Evolutionary conservation across 108 stramenopile genomes (phyloP).

Genomic region (Fragilariopsis cylindrus): DNA sequence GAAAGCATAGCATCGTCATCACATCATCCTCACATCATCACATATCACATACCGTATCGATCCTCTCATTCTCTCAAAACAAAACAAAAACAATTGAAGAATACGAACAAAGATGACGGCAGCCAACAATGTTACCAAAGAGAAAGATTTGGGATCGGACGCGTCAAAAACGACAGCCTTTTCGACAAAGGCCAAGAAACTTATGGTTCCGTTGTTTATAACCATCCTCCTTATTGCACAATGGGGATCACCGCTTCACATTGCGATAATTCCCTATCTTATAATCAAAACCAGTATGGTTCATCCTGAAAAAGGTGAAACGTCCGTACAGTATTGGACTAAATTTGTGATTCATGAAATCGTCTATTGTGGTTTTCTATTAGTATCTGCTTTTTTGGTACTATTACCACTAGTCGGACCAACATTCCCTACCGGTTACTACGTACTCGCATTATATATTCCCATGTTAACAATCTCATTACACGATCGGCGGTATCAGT

Average conservation of each 20-base stretch:
- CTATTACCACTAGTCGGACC: neutral
- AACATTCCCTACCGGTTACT: neutral
- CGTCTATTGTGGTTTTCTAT: constrained; percentile 2
- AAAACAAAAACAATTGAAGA: too few relatives aligned
- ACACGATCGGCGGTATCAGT: constrained; percentile 2
- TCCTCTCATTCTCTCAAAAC: too few relatives aligned
- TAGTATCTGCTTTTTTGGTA: neutral
- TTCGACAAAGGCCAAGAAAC: neutral
- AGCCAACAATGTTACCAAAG: too few relatives aligned
- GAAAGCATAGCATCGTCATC: too few relatives aligned
- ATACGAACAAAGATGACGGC: too few relatives aligned
- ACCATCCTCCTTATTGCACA: neutral
- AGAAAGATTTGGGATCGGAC: neutral
- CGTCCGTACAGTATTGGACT: neutral
- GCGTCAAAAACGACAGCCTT: constrained; percentile 2
- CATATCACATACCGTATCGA: too few relatives aligned
- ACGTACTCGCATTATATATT: constrained; percentile 5
- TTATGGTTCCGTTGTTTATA: neutral
- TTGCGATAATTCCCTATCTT: neutral
- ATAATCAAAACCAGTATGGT: neutral
- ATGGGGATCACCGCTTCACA: neutral
- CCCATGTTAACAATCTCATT: constrained; percentile 5
- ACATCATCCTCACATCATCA: too few relatives aligned
- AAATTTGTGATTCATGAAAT: neutral
- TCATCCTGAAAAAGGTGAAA: neutral